A percentile compares a stretch with the other conserved stretches of the same genome.
Conservation (phyloP, 768 basidiomycete genomes). For the Serendipita vermifera region DNA sequence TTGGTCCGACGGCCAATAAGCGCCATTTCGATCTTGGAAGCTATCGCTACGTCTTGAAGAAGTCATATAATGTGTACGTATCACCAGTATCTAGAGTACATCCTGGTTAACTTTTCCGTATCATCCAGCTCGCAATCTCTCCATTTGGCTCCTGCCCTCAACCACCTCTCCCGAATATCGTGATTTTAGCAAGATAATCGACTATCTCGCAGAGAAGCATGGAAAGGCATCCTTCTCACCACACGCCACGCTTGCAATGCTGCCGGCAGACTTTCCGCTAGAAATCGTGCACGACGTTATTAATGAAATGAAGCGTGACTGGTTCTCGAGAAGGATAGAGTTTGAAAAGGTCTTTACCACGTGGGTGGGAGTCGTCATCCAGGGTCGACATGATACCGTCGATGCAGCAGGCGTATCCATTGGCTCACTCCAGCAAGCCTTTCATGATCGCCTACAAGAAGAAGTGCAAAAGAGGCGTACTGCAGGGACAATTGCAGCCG, state of each 20-base stretch:
- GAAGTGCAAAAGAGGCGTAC: no score
- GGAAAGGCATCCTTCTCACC: not conserved
- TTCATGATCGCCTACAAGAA: not conserved
- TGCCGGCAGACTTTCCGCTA: not conserved
- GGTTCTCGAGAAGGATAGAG: not conserved
- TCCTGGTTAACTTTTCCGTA: no score
- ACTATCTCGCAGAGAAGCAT: not conserved
- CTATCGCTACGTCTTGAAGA: no score
- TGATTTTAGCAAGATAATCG: not conserved
- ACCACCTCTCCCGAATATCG: not conserved
- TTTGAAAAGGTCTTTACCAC: not conserved
- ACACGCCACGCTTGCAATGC: slow-evolving; percentile 1
- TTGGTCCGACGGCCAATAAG: no score
- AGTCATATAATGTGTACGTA: no score
- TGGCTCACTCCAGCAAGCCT: not conserved
- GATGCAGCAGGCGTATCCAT: not conserved
- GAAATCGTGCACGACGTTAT: not conserved
- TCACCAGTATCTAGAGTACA: no score
- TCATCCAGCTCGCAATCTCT: not conserved
- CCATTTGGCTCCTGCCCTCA: not conserved
- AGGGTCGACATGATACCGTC: not conserved
- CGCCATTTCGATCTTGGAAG: no score
- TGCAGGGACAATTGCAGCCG: not conserved
- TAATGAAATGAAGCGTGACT: not conserved
- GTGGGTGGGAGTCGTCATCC: not conserved